phyloP scores from a whole-genome alignment of 495 filamentous ascomycete genomes.

The Aspergillus saccharolyticus region DNA sequence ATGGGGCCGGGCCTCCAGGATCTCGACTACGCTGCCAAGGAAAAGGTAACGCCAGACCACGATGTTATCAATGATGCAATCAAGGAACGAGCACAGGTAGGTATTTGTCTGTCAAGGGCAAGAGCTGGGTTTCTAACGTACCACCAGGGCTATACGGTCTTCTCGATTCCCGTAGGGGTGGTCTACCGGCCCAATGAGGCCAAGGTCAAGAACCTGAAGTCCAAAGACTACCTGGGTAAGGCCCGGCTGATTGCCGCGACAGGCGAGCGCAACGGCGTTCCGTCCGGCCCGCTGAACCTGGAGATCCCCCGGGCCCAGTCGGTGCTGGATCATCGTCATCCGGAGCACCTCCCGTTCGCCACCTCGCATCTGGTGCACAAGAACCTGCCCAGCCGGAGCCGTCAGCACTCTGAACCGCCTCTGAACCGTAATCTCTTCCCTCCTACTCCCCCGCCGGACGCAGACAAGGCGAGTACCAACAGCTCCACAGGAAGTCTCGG shows the following conservation, averaged over 20 bases:
- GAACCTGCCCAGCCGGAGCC: constrained; percentile 63
- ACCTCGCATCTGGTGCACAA: constrained; percentile 87
- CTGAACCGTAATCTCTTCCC: constrained; percentile 85
- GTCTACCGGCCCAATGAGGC: constrained; percentile 94
- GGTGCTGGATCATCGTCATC: constrained; percentile 65
- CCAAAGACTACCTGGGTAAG: constrained; percentile 95
- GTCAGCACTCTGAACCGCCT: constrained; percentile 84
- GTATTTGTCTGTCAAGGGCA: constrained; percentile 9
- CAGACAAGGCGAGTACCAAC: constrained; percentile 44
- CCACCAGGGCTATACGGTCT: constrained; percentile 84
- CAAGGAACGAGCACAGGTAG: constrained; percentile 82
- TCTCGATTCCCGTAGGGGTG: constrained; percentile 95
- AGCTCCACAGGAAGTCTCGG: constrained; percentile 21
- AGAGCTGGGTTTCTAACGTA: constrained; percentile 11
- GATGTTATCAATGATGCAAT: constrained; percentile 98
- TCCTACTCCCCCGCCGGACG: constrained; percentile 91
- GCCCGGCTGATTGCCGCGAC: constrained; percentile 90
- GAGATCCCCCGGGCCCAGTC: constrained; percentile 13
- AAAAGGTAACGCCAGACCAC: constrained; percentile 92
- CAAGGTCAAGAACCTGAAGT: constrained; percentile 96
- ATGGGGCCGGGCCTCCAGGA: constrained; percentile 87
- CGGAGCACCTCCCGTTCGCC: constrained; percentile 80
- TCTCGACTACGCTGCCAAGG: constrained; percentile 85
- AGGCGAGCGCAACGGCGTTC: constrained; percentile 44
- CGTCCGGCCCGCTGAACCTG: not conserved